Percentiles rank a stretch among this genome's conserved stretches.
phyloP scores from a whole-genome alignment of 2,329 filamentous ascomycete genomes.

The Aspergillus brasiliensis region DNA sequence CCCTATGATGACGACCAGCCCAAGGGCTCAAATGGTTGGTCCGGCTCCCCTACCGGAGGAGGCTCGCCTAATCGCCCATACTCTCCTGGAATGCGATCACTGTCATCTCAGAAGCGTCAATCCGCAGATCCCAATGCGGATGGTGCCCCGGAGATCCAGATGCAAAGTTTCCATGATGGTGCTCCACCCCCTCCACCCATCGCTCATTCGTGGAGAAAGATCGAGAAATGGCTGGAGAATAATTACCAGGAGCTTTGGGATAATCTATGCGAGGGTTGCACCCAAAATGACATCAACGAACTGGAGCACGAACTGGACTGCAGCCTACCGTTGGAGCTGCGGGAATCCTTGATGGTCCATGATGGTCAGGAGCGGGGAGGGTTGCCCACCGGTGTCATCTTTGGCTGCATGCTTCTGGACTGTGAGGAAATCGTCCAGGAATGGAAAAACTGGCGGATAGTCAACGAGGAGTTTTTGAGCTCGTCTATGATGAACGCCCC shows the following conservation, averaged over 20 bases:
- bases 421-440: conserved; percentile 98
- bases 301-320: conserved; percentile 94
- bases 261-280: conserved; percentile 89
- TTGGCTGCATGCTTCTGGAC: conserved; percentile 92
- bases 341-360: conserved; percentile 86
- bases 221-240: conserved; percentile 90
- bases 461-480: conserved; percentile 85
- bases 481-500: conserved; percentile 56
- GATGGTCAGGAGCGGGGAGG: conserved; percentile 97
- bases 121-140: conserved; percentile 67
- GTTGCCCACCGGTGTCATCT: conserved; percentile 86
- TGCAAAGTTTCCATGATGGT: conserved; percentile 94
- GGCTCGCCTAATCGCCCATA: conserved; percentile 72
- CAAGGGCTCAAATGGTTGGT: conserved; percentile 62
- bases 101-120: conserved; percentile 63
- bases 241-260: conserved; percentile 94
- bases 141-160: conserved; percentile 81
- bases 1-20: conserved; percentile 74
- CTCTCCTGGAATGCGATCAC: conserved; percentile 85
- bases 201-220: conserved; percentile 87
- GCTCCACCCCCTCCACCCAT: conserved; percentile 87
- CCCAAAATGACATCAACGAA: conserved; percentile 93
- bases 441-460: conserved; percentile 93
- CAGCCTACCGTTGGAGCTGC: conserved; percentile 87
- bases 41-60: conserved; percentile 56